phyloP scores from a whole-genome alignment of 1,284 basidiomycete species.

The Malassezia caprae region DNA sequence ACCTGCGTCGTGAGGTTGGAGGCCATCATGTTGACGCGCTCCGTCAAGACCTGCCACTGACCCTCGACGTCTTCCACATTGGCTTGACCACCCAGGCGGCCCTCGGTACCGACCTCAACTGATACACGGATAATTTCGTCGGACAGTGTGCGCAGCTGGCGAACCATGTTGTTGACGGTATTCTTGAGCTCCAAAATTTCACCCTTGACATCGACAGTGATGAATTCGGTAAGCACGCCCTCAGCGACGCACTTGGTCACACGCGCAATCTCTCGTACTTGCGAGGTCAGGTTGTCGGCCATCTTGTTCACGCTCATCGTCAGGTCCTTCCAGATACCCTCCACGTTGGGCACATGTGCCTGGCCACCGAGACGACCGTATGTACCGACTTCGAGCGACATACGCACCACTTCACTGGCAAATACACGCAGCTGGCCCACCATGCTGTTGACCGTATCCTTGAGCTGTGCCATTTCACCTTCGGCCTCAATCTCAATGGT shows the following conservation, averaged over 20 bases:
- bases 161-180: slow-evolving; percentile 49
- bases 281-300: slow-evolving; percentile 47
- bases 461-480: slow-evolving; percentile 77
- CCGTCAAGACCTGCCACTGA: slow-evolving; percentile 50
- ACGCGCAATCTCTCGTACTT: slow-evolving; percentile 48
- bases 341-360: slow-evolving; percentile 49
- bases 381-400: slow-evolving; percentile 48
- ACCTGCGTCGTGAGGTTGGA: slow-evolving; percentile 79
- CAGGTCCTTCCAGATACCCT: slow-evolving; percentile 51
- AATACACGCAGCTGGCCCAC: slow-evolving; percentile 72
- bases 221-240: slow-evolving; percentile 77
- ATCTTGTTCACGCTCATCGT: slow-evolving; percentile 51
- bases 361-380: slow-evolving; percentile 47
- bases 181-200: slow-evolving; percentile 85
- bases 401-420: slow-evolving; percentile 59
- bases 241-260: slow-evolving; percentile 61
- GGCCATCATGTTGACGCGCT: slow-evolving; percentile 50
- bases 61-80: slow-evolving; percentile 56
- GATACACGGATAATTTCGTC: slow-evolving; percentile 58
- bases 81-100: slow-evolving; percentile 74
- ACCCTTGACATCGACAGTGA: slow-evolving; percentile 90
- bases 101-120: slow-evolving; percentile 82
- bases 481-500: slow-evolving; percentile 64
- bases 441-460: slow-evolving; percentile 82
- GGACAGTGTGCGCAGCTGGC: slow-evolving; percentile 42